phyloP scores from a whole-genome alignment of 371 early-diverging fungal species.

The Mucor circinelloides region DNA sequence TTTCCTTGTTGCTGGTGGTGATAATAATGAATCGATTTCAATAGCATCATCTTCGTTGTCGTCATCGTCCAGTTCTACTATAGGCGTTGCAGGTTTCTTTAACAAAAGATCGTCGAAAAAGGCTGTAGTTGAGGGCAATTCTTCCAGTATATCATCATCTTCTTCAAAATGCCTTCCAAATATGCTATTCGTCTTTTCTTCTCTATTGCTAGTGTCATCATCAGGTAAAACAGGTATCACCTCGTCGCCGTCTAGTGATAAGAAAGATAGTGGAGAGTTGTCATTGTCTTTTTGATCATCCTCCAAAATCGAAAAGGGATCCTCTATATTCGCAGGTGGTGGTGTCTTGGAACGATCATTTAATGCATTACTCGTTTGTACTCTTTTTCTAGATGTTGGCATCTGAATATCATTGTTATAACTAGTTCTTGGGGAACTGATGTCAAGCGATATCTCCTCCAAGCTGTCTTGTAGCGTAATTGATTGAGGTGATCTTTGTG shows the following conservation, averaged over 20 bases:
- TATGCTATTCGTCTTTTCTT: not conserved
- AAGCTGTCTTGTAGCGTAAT: not conserved
- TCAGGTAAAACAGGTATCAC: not conserved
- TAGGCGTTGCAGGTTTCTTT: not conserved
- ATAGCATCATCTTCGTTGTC: not conserved
- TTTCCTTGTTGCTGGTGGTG: not conserved
- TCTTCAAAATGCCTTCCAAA: not conserved
- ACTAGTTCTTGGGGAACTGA: not conserved
- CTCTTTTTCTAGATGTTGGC: not conserved
- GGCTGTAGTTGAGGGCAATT: constrained; percentile 4
- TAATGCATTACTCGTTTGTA: not conserved
- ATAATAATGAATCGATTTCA: not conserved
- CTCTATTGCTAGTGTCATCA: not conserved
- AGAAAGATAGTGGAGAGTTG: not conserved
- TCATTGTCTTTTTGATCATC: not conserved
- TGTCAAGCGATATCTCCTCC: not conserved
- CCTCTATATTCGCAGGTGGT: not conserved
- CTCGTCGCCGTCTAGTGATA: not conserved
- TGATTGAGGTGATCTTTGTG: not conserved
- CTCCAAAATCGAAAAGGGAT: not conserved
- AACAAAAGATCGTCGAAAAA: constrained; percentile 20
- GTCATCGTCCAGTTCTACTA: constrained; percentile 8
- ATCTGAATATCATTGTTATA: not conserved
- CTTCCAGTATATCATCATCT: not conserved
- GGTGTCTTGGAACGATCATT: not conserved